phyloP scores from a whole-genome alignment of 495 filamentous ascomycete species.

The Neurospora africana region DNA sequence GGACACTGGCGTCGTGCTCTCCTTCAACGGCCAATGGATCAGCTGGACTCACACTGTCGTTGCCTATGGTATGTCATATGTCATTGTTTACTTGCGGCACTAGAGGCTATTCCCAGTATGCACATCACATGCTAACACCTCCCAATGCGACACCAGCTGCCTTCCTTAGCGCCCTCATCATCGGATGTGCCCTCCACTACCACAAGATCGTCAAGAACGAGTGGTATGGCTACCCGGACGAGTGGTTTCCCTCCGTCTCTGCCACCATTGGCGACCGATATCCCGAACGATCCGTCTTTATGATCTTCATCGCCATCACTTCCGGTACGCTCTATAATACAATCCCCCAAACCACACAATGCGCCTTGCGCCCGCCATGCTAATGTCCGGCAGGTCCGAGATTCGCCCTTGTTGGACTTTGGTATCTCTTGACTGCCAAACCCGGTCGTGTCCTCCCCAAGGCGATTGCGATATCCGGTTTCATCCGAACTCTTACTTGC shows the following conservation, averaged over 20 bases:
- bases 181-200: constrained; percentile 81
- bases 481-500: constrained; percentile 87
- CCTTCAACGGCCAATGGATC: constrained; percentile 85
- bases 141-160: constrained; percentile 43
- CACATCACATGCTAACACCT: too few relatives aligned
- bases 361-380: background rate
- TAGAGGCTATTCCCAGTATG: background rate
- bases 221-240: constrained; percentile 89
- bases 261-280: constrained; percentile 98
- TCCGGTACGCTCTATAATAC: constrained; percentile 46
- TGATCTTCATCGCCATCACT: constrained; percentile 92
- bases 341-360: background rate
- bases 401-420: constrained; percentile 83
- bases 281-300: constrained; percentile 92
- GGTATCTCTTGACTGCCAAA: constrained; percentile 78
- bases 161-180: constrained; percentile 80
- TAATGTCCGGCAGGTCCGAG: constrained; percentile 53
- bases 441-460: constrained; percentile 68
- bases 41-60: constrained; percentile 75
- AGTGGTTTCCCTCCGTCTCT: constrained; percentile 99
- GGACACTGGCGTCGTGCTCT: constrained; percentile 60
- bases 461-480: constrained; percentile 65
- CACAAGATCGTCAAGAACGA: constrained; percentile 97
- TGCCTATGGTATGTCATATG: constrained; percentile 61
- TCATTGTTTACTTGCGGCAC: constrained; percentile 1